phyloP scores from a whole-genome alignment of 2,329 filamentous ascomycete species.

The Lasiodiplodia hormozganensis region DNA sequence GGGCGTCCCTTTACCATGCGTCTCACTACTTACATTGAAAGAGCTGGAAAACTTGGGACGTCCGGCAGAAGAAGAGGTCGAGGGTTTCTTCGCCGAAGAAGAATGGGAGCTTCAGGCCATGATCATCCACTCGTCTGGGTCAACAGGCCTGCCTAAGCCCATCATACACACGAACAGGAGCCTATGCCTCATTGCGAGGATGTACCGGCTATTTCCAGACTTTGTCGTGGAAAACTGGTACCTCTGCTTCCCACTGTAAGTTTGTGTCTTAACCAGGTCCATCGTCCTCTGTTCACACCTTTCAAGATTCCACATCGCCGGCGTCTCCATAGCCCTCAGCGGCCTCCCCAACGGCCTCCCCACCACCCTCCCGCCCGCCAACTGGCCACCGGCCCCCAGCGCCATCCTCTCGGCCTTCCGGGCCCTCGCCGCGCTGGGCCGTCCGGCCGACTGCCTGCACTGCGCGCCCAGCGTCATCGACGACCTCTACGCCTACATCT shows the following conservation, averaged over 20 bases:
- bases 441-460: slow-evolving; percentile 40
- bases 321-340: slow-evolving; percentile 40
- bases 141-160: slow-evolving; percentile 68
- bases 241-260: slow-evolving; percentile 41
- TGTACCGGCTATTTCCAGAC: slow-evolving; percentile 43
- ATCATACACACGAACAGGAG: slow-evolving; percentile 48
- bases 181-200: slow-evolving; percentile 44
- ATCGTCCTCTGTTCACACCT: background rate
- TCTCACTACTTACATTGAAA: background rate
- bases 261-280: background rate
- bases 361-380: slow-evolving; percentile 40
- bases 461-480: slow-evolving; percentile 42
- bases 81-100: slow-evolving; percentile 36
- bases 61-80: background rate
- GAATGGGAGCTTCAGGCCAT: slow-evolving; percentile 42
- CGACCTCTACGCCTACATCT: slow-evolving; percentile 41
- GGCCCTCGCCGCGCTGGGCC: slow-evolving; percentile 32
- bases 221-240: slow-evolving; percentile 43
- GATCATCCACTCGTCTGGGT: slow-evolving; percentile 62
- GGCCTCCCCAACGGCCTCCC: slow-evolving; percentile 42
- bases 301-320: slow-evolving; percentile 33
- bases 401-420: slow-evolving; percentile 34
- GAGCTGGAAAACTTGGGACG: background rate
- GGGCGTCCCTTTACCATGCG: background rate
- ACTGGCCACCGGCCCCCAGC: slow-evolving; percentile 40